phyloP scores from a whole-genome alignment of 2,329 filamentous ascomycete species.

The Cladosporium sp. region DNA sequence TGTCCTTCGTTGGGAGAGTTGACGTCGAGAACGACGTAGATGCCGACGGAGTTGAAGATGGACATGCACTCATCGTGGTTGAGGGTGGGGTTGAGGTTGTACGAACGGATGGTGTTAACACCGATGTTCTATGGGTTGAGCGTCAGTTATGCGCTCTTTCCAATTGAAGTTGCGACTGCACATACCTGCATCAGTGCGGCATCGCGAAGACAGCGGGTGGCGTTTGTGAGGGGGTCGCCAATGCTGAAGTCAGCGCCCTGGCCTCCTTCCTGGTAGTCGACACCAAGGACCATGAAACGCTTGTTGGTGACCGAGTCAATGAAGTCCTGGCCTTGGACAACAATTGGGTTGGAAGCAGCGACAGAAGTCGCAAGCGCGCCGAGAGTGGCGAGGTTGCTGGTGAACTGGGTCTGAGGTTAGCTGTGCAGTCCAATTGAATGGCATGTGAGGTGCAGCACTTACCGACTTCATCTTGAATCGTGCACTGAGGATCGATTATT shows the following conservation, averaged over 20 bases:
- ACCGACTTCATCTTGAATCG: slow-evolving; percentile 11
- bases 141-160: not conserved
- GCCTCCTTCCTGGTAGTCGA: slow-evolving; percentile 66
- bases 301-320: slow-evolving; percentile 59
- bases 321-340: slow-evolving; percentile 61
- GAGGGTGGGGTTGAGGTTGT: slow-evolving; percentile 61
- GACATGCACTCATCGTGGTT: slow-evolving; percentile 63
- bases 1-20: slow-evolving; percentile 60
- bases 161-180: not conserved
- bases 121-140: slow-evolving; percentile 46
- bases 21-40: slow-evolving; percentile 67
- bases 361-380: slow-evolving; percentile 32
- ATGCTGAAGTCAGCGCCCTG: slow-evolving; percentile 55
- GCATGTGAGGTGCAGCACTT: not conserved
- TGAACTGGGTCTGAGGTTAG: slow-evolving; percentile 12
- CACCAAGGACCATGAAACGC: slow-evolving; percentile 62
- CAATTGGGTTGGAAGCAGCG: slow-evolving; percentile 56
- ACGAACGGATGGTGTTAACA: slow-evolving; percentile 65
- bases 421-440: not conserved
- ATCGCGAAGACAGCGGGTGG: slow-evolving; percentile 60
- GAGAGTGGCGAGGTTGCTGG: slow-evolving; percentile 10
- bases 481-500: not conserved
- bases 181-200: slow-evolving; percentile 59
- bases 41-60: slow-evolving; percentile 66
- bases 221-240: slow-evolving; percentile 59